A percentile compares a stretch with the other conserved stretches of the same genome.
Conservation (phyloP, 1,139 yeast species). For the Candida sanyaensis region DNA sequence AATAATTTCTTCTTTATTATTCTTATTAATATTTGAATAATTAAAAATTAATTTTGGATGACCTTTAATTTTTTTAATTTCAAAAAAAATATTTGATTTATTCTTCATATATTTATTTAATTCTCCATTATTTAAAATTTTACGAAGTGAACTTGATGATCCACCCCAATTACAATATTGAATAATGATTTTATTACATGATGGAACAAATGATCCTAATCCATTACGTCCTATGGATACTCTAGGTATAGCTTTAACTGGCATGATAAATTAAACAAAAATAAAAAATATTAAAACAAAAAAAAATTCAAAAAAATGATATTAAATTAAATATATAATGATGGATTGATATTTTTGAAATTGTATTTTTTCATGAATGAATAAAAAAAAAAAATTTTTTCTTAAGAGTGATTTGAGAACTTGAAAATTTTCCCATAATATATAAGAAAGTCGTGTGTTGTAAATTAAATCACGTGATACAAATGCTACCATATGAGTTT, state of each 20-base stretch:
- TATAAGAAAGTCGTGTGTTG: no score
- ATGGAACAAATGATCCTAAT: constrained; percentile 72
- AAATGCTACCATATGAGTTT: no score
- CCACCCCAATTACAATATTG: constrained; percentile 96
- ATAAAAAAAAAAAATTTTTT: no score
- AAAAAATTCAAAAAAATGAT: no score
- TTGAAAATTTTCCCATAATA: no score
- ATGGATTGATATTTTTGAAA: no score
- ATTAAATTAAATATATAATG: no score
- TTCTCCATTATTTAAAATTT: constrained; percentile 57
- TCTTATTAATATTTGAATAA: constrained; percentile 51
- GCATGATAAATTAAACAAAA: constrained; percentile 26
- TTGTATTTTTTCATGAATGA: no score
- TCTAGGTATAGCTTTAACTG: constrained; percentile 54
- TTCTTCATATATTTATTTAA: constrained; percentile 57
- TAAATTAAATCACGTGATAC: no score
- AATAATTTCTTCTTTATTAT: constrained; percentile 34
- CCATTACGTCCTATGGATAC: constrained; percentile 73
- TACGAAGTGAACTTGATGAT: constrained; percentile 81
- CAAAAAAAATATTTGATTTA: constrained; percentile 71
- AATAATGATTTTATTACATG: constrained; percentile 71
- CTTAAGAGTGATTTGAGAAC: no score
- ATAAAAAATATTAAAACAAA: no score
- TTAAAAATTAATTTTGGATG: constrained; percentile 80
- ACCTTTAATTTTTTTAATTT: constrained; percentile 68